Base-by-base conservation (phyloP, 768 basidiomycete species). In the Rhodotorula toruloides region DNA sequence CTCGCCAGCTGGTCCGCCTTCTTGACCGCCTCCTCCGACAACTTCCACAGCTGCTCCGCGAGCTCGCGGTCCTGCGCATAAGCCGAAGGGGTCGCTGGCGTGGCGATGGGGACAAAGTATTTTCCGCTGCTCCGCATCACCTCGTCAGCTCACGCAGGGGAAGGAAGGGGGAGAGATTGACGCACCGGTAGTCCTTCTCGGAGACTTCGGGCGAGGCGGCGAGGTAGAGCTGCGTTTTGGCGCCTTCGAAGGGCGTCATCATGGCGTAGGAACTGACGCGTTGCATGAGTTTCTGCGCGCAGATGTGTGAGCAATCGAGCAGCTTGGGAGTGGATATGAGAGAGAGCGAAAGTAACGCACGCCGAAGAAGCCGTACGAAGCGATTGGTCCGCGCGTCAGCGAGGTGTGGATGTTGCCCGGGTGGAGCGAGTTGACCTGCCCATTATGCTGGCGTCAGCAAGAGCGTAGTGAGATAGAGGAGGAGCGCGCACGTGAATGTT, bases 11-110 rank as follows among this genome's bases (percentile, higher is more conserved):
- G 50, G 32, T n/a, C 29, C 11, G 31, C 32, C 57, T 68, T 34
- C 25, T 81, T 79, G 76, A 79, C 77, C 80, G 77, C 78, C 78
- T 78, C 22, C 39, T 66, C 67, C 25, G 58, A 62, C 14, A 64
- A 40, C 55, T 44, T 36, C 74, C 75, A 76, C 12, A 76, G 62
- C n/a, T 63, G 36, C 27, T 63, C 63, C 5, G 72, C 65, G 14
- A 72, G 43, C 22, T 47, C 39, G 17, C 53, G 34, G 52, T 73
- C 67, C 56, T 58, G 63, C 6, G 59, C 72, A 9, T 58, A 34
- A 1, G 54, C 56, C 21, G 57, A 49, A 27, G 68, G 50, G 21
- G 43, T 54, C 19, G 21, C 54, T 8, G 69, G 53, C 3, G 61
- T 62, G 11, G 70, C 72, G 39, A 66, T 72, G 0, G 73, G 74